Base-by-base conservation (phyloP, 345 rosid genomes). In the Abelmoschus esculentus region DNA sequence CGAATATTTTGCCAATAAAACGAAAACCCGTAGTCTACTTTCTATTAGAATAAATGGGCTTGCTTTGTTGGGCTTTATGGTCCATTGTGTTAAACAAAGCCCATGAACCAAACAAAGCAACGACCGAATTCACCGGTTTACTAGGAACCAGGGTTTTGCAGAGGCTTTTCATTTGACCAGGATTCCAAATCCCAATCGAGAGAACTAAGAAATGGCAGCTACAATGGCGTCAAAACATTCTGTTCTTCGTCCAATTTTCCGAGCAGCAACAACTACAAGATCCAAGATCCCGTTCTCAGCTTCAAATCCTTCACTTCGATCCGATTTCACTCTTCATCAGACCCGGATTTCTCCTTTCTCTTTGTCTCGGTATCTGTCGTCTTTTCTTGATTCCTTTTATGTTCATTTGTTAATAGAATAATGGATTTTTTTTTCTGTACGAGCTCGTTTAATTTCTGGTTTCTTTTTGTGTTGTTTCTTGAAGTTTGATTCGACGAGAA, bases 401-500 rank as follows among this genome's bases (percentile, higher is more conserved):
- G 42, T n/a, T 14, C 40, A 38, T 19, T 13, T 7, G 13, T 7
- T 28, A 65, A 26, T 46, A 66, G 53, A 66, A 65, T 14, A 26
- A 65, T 44, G 52, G 52, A 1, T 63, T 9, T 38, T 18, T n/a
- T 46, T 10, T 14, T 3, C 19, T 4, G 6, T 49, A 4, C 14
- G 17, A 49, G 15, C 5, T 7, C 55, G 49, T 73, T 26, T 46
- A 7, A 56, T 7, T 3, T 55, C 3, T 61, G 11, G 49, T 18
- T 63, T 38, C 31, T 3, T 52, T 52, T 18, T 38, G n/a, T 52
- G 63, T 65, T 38, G 38, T 28, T 2, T 73, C 53, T 72, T 75
- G 60, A 69, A 86, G 96, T 77, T 74, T 81, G 72, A 29, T 85
- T 52, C 80, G 91, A 69, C 77, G 97, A 64, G 96, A 87, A 80